A percentile compares a stretch with the other conserved stretches of the same genome.
phyloP scores from a whole-genome alignment of 73 alveolate species.

The Tetrahymena borealis region DNA sequence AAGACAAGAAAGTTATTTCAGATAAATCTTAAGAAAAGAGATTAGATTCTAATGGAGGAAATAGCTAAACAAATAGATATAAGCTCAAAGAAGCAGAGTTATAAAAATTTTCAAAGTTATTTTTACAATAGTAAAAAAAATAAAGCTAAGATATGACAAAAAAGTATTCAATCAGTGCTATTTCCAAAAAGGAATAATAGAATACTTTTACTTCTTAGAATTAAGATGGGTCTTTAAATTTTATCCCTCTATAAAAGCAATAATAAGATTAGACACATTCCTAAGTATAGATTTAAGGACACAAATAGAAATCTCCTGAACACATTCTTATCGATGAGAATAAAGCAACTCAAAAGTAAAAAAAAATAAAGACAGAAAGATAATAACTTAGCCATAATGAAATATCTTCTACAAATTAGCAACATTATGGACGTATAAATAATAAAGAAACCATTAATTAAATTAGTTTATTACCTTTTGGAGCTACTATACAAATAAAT shows the following conservation, averaged over 20 bases:
- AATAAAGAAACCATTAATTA: not conserved
- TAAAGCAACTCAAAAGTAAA: no score
- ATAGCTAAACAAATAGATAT: not conserved
- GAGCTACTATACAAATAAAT: not conserved
- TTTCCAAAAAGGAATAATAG: no score
- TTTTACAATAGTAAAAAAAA: not conserved
- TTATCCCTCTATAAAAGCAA: no score
- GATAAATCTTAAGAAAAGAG: not conserved
- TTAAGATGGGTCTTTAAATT: no score
- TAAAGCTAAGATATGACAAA: not conserved
- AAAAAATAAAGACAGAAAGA: not conserved
- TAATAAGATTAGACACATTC: no score
- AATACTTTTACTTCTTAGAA: no score
- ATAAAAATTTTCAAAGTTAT: not conserved
- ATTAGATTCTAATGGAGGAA: no score
- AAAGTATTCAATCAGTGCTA: no score
- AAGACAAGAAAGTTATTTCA: not conserved
- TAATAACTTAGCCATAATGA: not conserved
- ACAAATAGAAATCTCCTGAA: not conserved
- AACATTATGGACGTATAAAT: not conserved
- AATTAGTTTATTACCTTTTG: not conserved
- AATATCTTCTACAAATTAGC: not conserved
- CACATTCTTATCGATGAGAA: not conserved
- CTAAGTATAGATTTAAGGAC: no score
- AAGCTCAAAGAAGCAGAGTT: not conserved